Conservation (phyloP, 257 asterid species). For the Nicotiana sylvestris region DNA sequence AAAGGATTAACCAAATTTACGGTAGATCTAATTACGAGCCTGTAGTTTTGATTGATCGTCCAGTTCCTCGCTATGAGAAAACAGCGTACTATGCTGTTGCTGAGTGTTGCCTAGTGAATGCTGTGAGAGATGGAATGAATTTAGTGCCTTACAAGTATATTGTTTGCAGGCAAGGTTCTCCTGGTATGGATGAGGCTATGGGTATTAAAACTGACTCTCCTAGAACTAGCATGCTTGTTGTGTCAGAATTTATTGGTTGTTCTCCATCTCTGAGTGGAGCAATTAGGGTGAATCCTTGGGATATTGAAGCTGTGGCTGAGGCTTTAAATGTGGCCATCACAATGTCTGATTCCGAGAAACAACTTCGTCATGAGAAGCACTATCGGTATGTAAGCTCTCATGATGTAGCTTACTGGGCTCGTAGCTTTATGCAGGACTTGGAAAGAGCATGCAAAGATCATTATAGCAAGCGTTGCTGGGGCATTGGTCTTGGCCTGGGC, state of each 20-base stretch:
- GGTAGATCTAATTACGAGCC: constrained; percentile 61
- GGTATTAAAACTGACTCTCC: constrained; percentile 42
- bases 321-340: constrained; percentile 60
- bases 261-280: constrained; percentile 93
- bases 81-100: constrained; percentile 86
- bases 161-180: constrained; percentile 84
- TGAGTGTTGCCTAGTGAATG: constrained; percentile 90
- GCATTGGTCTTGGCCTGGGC: constrained; percentile 77
- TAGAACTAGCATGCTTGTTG: constrained; percentile 78
- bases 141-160: constrained; percentile 84
- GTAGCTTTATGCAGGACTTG: constrained; percentile 82
- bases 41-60: constrained; percentile 70
- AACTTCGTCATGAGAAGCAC: constrained; percentile 83
- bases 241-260: constrained; percentile 88
- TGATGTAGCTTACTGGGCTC: constrained; percentile 85
- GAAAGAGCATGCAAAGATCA: constrained; percentile 86
- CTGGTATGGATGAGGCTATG: constrained; percentile 41
- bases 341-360: constrained; percentile 65
- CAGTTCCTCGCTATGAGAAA: constrained; percentile 69
- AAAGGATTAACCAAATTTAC: constrained; percentile 54
- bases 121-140: constrained; percentile 96
- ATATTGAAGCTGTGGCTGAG: constrained; percentile 82
- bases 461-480: constrained; percentile 81
- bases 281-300: constrained; percentile 94
- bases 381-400: constrained; percentile 85